Evolutionary conservation across 1,284 basidiomycete genomes (phyloP).

Genomic region (Cronartium quercuum): DNA sequence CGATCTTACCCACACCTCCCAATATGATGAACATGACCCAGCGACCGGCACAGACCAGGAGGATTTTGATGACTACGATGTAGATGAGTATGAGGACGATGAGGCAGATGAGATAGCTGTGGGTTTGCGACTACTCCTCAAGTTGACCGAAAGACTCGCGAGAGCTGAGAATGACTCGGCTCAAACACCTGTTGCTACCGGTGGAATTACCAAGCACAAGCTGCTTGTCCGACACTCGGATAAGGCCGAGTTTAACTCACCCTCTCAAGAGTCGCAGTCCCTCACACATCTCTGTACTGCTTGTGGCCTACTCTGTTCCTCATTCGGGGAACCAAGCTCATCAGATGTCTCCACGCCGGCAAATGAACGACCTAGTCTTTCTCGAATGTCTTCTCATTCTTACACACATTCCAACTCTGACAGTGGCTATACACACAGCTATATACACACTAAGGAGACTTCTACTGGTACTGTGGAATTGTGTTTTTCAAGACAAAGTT

Average conservation of each 20-base stretch:
- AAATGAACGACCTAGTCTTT: slow-evolving; percentile 13
- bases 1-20: not conserved
- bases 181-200: not conserved
- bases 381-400: slow-evolving; percentile 13
- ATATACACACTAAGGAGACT: not conserved
- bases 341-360: slow-evolving; percentile 26
- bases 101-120: not conserved
- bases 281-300: slow-evolving; percentile 10
- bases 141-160: slow-evolving; percentile 7
- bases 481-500: slow-evolving; percentile 15
- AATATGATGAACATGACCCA: not conserved
- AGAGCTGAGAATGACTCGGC: not conserved
- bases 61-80: not conserved
- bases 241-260: not conserved
- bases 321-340: not conserved
- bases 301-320: slow-evolving; percentile 8
- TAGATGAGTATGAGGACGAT: not conserved
- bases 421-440: not conserved
- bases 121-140: slow-evolving; percentile 4
- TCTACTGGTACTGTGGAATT: not conserved
- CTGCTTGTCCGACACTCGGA: not conserved
- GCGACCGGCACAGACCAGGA: not conserved
- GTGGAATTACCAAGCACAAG: not conserved
- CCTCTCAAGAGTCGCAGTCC: not conserved
- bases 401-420: slow-evolving; percentile 3